These are phyloP conservation scores for Nakazawaea ambrosiae DNA, from an alignment of 805 yeast species.

Conservation along the genomic window DNA sequence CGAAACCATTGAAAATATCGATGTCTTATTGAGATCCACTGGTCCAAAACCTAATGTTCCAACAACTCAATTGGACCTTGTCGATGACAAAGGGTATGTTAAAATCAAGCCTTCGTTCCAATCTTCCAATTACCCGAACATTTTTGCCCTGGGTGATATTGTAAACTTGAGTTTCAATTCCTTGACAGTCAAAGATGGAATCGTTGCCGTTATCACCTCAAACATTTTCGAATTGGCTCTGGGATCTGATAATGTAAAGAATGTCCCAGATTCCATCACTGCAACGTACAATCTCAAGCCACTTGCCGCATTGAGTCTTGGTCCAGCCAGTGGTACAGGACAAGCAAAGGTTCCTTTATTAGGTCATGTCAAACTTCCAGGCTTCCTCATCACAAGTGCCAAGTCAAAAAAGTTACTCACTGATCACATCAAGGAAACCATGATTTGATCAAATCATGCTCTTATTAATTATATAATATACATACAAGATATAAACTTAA, in stretches of 20 bases:
- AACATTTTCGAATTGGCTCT: slow-evolving; percentile 13
- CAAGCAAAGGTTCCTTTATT: slow-evolving; percentile 17
- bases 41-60: slow-evolving; percentile 20
- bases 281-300: not conserved
- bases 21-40: slow-evolving; percentile 13
- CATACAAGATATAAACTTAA: no score
- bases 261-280: slow-evolving; percentile 3
- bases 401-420: slow-evolving; percentile 17
- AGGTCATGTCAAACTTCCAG: slow-evolving; percentile 17
- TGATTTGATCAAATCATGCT: no score
- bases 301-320: slow-evolving; percentile 16
- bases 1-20: slow-evolving; percentile 13
- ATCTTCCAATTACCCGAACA: slow-evolving; percentile 9
- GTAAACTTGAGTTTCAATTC: slow-evolving; percentile 19
- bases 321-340: slow-evolving; percentile 21
- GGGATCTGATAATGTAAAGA: not conserved
- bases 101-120: slow-evolving; percentile 2
- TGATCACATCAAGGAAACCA: not conserved
- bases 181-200: slow-evolving; percentile 10
- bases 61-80: slow-evolving; percentile 11
- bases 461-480: no score
- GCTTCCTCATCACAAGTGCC: slow-evolving; percentile 12
- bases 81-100: slow-evolving; percentile 15
- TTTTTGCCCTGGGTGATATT: slow-evolving; percentile 30
- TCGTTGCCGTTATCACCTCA: slow-evolving; percentile 13